Evolutionary conservation across 2,329 filamentous ascomycete species (phyloP), one percentile per base, ranked within the genome.

Genomic region (Ceratocystis smalleyi): DNA sequence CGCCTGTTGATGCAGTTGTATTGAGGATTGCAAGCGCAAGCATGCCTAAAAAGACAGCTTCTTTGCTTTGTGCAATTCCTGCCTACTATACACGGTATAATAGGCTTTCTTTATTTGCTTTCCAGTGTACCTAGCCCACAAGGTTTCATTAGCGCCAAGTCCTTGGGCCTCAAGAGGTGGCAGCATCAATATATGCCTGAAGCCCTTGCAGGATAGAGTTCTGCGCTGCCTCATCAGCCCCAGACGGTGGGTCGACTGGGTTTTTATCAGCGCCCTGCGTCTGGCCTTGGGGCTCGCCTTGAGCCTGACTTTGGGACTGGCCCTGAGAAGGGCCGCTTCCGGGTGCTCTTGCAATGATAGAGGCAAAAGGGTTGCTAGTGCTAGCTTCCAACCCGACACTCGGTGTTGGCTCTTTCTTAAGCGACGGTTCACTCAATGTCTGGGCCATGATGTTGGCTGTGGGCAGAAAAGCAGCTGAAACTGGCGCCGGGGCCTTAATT

Each of bases 171-270:
- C 32, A 63, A 27, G 62, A 66, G 8, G 57, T 64, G n/a, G 64
- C 43, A n/a, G 65, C 65, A 40, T 66, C 65, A 59, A 66, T 66
- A 27, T 64, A 66, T n/a, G 65, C 65, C 19, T 66, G 65, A 15
- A 66, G 62, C n/a, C 62, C 59, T 22, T 62, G 43, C 40, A 66
- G 24, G 32, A 66, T 59, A 17, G 65, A 66, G 19, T 55, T 55
- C 5, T 62, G 57, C 6, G 60, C 51, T 2, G 32, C 43, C 12
- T 61, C 61, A 30, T 65, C 64, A 10, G 27, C 43, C 30, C 51
- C 63, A 17, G 27, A 30, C 6, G 54, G 19, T 24, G 54, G 19
- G 27, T n/a, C 17, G 2, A 24, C 19, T 24, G 43, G 19, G 8
- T 19, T 47, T 22, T 40, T 27, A 7, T 10, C 40, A 47, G 43